Base-by-base conservation (phyloP, 2,329 filamentous ascomycete genomes). In the Gliomastix tumulicola region DNA sequence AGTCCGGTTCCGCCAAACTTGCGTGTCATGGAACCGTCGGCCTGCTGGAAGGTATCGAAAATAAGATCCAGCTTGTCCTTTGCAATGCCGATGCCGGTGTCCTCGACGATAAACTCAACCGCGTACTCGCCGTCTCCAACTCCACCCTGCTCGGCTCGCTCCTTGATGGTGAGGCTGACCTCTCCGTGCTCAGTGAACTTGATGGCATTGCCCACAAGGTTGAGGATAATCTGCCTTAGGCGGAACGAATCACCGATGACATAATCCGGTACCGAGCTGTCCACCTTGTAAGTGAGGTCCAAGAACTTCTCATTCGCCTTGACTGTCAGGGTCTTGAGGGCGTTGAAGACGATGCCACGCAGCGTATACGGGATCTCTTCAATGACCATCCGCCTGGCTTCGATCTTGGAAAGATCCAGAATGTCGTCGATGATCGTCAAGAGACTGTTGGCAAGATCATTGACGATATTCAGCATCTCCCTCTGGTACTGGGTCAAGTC, bases 1-100 rank as follows among this genome's bases (percentile, higher is more conserved):
- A 97, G 76, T 48, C 90, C 90, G 7, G 92, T 97, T 49, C 90
- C 90, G 50, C 90, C 90, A 57, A 97, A 97, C 57, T 94, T 92
- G 49, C 89, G 79, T 3, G 90, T 97, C 59, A 94, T 97, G 22
- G 89, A 96, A 25, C 90, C 90, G 57, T 97, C 92, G 16, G 92
- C 92, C 66, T 97, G 92, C 60, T 96, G 90, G 79, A 97, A 97
- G 1, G 90, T 97, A 63, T 97, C 92, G 62, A 98, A 97, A 55
- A 98, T 97, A 46, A 97, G 71, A 55, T 95, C 88, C 36, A 97
- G 76, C 66, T 97, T 97, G 63, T 97, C 89, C 45, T 84, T 78
- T 51, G 90, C 87, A 50, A 97, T 97, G 51, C 92, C 92, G 52
- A 97, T 98, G 48, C 92, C 92, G 23, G 92, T 97, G 58, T 97